These are phyloP conservation scores for Termitomyces sp. DNA, from an alignment of 768 basidiomycete species.

Conservation along the genomic window DNA sequence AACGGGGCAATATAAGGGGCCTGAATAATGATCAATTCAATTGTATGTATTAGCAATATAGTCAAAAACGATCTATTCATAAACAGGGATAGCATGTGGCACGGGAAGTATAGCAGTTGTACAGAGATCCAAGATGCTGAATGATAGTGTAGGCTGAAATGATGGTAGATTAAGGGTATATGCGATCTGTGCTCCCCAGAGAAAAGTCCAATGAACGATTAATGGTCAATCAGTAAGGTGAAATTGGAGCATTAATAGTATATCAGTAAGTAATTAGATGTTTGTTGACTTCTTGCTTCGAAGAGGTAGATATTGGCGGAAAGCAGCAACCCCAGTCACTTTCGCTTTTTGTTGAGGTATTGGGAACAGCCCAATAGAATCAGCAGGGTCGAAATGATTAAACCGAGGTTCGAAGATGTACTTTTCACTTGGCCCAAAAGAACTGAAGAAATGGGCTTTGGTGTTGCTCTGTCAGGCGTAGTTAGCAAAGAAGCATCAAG, in stretches of 20 bases:
- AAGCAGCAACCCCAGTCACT: conserved; percentile 17
- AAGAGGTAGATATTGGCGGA: conserved; percentile 21
- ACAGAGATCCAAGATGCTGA: neutral
- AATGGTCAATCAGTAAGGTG: neutral
- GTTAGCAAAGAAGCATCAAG: neutral
- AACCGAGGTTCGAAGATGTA: conserved; percentile 10
- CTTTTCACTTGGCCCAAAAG: conserved; percentile 9
- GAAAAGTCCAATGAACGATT: neutral
- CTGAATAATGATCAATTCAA: neutral
- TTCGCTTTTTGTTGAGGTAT: conserved; percentile 16
- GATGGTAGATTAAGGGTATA: neutral
- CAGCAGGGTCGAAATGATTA: conserved; percentile 16
- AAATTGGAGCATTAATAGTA: neutral
- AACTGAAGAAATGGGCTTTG: neutral
- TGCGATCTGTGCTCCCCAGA: neutral
- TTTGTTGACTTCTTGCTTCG: conserved; percentile 7
- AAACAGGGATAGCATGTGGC: neutral
- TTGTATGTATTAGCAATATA: neutral
- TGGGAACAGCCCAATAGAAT: conserved; percentile 24
- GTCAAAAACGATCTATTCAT: neutral
- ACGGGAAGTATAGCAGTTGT: neutral
- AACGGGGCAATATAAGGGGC: neutral
- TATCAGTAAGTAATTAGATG: neutral
- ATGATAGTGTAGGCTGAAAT: neutral
- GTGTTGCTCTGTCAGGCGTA: conserved; percentile 1